These are phyloP conservation scores for Gaeumannomyces tritici DNA, from an alignment of 2,329 filamentous ascomycete genomes.

Conservation along the genomic window DNA sequence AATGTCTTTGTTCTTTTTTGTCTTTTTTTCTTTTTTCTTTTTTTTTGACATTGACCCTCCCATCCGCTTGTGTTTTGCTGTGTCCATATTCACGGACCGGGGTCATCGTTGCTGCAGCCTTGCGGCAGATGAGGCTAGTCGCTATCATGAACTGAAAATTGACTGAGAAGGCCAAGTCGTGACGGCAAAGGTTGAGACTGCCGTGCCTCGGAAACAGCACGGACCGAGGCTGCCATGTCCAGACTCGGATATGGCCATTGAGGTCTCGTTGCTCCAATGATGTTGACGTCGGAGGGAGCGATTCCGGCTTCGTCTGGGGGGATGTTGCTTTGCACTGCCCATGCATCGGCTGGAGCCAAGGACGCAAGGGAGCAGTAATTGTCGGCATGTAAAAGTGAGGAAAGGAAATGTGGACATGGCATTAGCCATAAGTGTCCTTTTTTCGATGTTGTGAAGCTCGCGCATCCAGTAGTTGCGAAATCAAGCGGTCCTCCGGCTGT, in stretches of 20 bases:
- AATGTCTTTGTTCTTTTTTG: neutral
- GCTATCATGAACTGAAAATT: no score
- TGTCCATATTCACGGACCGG: neutral
- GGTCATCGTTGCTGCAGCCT: neutral
- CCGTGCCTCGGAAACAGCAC: neutral
- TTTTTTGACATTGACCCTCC: neutral
- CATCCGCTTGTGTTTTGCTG: neutral
- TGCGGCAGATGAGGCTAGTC: neutral
- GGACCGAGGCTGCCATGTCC: neutral
- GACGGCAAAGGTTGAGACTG: neutral
- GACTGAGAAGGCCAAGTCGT: neutral
- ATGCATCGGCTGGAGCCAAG: slow-evolving; percentile 1
- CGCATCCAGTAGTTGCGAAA: no score
- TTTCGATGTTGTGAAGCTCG: neutral
- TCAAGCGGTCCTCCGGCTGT: neutral
- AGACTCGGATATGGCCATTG: neutral
- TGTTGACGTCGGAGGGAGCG: neutral
- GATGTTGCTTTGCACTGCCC: neutral
- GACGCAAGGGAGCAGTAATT: neutral
- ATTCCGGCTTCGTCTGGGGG: neutral
- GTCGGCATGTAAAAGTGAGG: neutral
- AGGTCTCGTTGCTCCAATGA: neutral
- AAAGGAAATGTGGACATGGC: neutral
- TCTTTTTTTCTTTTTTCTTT: neutral
- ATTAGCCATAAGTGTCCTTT: neutral